Percentiles rank a stretch among this genome's conserved stretches.
Conservation (phyloP, 2,329 filamentous ascomycete genomes). For the Capronia coronata region DNA sequence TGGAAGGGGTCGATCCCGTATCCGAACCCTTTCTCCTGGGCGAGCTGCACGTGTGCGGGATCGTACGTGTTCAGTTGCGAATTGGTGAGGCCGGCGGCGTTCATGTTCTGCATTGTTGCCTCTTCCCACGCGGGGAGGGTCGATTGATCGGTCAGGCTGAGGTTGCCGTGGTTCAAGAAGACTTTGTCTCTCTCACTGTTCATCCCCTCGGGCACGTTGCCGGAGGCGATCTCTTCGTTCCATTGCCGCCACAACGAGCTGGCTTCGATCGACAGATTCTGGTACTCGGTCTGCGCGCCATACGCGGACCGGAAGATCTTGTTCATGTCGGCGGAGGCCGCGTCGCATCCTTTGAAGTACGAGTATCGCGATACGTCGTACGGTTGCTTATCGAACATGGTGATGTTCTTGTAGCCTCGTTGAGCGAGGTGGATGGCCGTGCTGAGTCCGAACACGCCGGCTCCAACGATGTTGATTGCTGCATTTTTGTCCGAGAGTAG, state of each 20-base stretch:
- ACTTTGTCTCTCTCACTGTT: conserved; percentile 34
- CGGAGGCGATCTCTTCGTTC: conserved; percentile 39
- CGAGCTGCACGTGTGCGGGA: conserved; percentile 28
- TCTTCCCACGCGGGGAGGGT: conserved; percentile 32
- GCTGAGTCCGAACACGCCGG: conserved; percentile 47
- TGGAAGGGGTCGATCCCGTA: conserved; percentile 38
- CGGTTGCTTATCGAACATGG: conserved; percentile 45
- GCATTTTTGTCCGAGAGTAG: not conserved
- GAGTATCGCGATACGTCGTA: conserved; percentile 40
- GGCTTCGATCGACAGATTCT: conserved; percentile 42
- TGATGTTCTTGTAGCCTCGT: conserved; percentile 44
- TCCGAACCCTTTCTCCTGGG: conserved; percentile 30
- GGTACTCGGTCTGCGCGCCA: conserved; percentile 43
- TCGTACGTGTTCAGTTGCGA: conserved; percentile 36
- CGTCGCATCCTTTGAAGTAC: conserved; percentile 39
- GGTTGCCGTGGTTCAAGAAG: conserved; percentile 38
- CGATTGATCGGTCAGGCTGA: conserved; percentile 12
- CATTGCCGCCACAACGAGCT: conserved; percentile 41
- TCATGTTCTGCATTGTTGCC: conserved; percentile 35
- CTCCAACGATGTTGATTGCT: conserved; percentile 43
- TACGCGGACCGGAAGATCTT: conserved; percentile 36
- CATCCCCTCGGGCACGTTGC: conserved; percentile 36
- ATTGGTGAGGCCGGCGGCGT: conserved; percentile 32
- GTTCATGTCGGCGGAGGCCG: conserved; percentile 30
- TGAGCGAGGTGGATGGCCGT: conserved; percentile 38